A percentile compares a stretch with the other conserved stretches of the same genome.
These are phyloP conservation scores for Mycocentrospora acerina DNA, from an alignment of 2,329 filamentous ascomycete species.

Conservation along the genomic window DNA sequence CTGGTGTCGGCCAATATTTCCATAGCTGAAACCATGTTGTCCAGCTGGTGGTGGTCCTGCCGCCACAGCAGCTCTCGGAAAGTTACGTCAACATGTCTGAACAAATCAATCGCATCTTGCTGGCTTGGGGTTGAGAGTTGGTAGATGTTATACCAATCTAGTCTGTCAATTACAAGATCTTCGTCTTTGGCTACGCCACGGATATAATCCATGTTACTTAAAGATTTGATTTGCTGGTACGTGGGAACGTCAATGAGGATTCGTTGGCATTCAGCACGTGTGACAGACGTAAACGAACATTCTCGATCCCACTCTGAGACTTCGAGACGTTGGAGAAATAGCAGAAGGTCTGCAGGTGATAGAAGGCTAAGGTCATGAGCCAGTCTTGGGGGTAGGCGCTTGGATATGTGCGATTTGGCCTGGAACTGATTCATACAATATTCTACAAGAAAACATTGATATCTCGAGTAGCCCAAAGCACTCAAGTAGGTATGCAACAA, in stretches of 20 bases:
- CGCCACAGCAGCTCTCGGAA: slow-evolving; percentile 33
- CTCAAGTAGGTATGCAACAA: slow-evolving; percentile 40
- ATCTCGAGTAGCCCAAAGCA: slow-evolving; percentile 34
- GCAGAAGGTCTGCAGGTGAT: slow-evolving; percentile 36
- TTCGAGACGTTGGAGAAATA: slow-evolving; percentile 37
- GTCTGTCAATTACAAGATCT: slow-evolving; percentile 30
- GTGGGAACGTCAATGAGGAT: slow-evolving; percentile 40
- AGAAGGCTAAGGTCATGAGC: slow-evolving; percentile 37
- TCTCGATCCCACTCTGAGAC: slow-evolving; percentile 34
- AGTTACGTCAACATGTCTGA: slow-evolving; percentile 31
- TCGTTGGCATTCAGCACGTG: slow-evolving; percentile 33
- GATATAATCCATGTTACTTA: slow-evolving; percentile 41
- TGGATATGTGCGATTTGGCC: slow-evolving; percentile 6
- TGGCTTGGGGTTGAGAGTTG: slow-evolving; percentile 23
- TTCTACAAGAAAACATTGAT: slow-evolving; percentile 39
- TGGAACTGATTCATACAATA: slow-evolving; percentile 23
- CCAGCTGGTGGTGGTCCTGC: slow-evolving; percentile 31
- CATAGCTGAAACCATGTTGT: slow-evolving; percentile 32
- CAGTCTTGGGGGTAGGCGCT: slow-evolving; percentile 27
- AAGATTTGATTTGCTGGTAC: slow-evolving; percentile 37
- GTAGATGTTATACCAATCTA: slow-evolving; percentile 41
- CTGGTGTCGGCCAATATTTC: slow-evolving; percentile 22
- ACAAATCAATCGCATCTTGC: slow-evolving; percentile 29
- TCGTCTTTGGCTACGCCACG: slow-evolving; percentile 29
- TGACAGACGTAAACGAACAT: slow-evolving; percentile 30